phyloP scores from a whole-genome alignment of 2,329 filamentous ascomycete species.

The Esteya vermicola region DNA sequence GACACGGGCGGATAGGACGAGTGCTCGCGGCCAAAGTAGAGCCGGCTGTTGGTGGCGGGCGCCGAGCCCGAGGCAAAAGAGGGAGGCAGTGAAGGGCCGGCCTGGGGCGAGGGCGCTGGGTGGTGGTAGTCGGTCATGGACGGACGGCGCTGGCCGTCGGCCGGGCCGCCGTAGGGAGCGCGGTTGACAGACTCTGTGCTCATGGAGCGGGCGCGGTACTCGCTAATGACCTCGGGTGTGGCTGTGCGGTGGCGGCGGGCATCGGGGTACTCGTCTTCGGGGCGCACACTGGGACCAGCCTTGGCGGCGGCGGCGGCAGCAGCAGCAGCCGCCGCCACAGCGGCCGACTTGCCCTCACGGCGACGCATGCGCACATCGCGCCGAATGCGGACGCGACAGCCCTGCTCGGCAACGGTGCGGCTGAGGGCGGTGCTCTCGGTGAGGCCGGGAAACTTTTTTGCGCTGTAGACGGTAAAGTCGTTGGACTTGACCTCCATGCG shows the following conservation, averaged over 20 bases:
- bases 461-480: slow-evolving; percentile 81
- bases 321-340: slow-evolving; percentile 1
- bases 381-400: slow-evolving; percentile 88
- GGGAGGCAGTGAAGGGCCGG: slow-evolving; percentile 14
- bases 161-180: slow-evolving; percentile 16
- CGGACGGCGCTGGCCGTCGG: slow-evolving; percentile 17
- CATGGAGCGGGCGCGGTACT: slow-evolving; percentile 18
- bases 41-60: slow-evolving; percentile 6
- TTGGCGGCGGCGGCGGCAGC: not conserved
- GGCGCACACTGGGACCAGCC: slow-evolving; percentile 5
- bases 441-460: slow-evolving; percentile 95
- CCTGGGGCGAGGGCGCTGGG: slow-evolving; percentile 6
- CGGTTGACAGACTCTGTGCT: slow-evolving; percentile 18
- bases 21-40: slow-evolving; percentile 4
- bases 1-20: slow-evolving; percentile 11
- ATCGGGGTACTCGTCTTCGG: slow-evolving; percentile 19
- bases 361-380: slow-evolving; percentile 46
- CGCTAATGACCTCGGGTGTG: slow-evolving; percentile 16
- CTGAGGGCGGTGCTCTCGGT: slow-evolving; percentile 81
- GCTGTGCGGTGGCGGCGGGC: slow-evolving; percentile 17
- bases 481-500: slow-evolving; percentile 80
- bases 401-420: slow-evolving; percentile 86
- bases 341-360: slow-evolving; percentile 33
- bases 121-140: slow-evolving; percentile 17
- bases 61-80: slow-evolving; percentile 12